A percentile compares a stretch with the other conserved stretches of the same genome.
Conservation (phyloP, 352 stramenopile species). For the Phytopythium vexans region DNA sequence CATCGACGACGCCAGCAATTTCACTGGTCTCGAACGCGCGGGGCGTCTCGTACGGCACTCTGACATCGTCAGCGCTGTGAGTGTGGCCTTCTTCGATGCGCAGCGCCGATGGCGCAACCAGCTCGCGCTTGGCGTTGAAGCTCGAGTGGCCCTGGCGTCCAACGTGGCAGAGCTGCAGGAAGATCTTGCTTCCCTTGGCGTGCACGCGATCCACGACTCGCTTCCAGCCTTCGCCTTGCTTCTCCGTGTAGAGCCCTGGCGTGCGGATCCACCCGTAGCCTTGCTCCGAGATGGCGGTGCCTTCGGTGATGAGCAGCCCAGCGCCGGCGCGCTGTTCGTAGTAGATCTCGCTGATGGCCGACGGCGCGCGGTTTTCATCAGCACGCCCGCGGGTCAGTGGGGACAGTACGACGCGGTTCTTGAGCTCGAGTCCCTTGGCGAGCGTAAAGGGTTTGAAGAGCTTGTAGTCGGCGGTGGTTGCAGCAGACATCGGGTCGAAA, state of each 20-base stretch:
- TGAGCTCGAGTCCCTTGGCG: conserved; percentile 29
- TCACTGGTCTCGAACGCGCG: conserved; percentile 52
- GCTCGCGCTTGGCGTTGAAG: conserved; percentile 19
- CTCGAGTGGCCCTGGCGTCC: conserved; percentile 23
- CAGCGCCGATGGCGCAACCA: conserved; percentile 31
- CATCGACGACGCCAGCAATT: conserved; percentile 45
- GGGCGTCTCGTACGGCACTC: conserved; percentile 23
- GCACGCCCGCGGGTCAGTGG: conserved; percentile 15
- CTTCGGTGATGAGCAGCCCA: conserved; percentile 5
- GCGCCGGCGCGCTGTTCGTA: conserved; percentile 5
- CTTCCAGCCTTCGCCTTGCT: conserved; percentile 26
- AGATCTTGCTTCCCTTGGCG: conserved; percentile 30
- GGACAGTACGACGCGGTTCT: conserved; percentile 26
- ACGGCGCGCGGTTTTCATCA: conserved; percentile 5
- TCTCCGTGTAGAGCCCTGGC: conserved; percentile 23
- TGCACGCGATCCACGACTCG: conserved; percentile 47
- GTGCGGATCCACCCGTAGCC: conserved; percentile 8
- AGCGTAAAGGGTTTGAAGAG: conserved; percentile 32
- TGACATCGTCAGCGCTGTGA: conserved; percentile 6
- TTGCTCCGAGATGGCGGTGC: conserved; percentile 2
- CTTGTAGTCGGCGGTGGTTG: conserved; percentile 7
- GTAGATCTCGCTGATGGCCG: conserved; percentile 17
- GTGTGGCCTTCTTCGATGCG: conserved; percentile 4
- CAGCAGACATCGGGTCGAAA: too few relatives aligned
- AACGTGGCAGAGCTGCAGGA: conserved; percentile 42